Evolutionary conservation across 495 filamentous ascomycete species (phyloP).

Genomic region (Neurospora sp.): DNA sequence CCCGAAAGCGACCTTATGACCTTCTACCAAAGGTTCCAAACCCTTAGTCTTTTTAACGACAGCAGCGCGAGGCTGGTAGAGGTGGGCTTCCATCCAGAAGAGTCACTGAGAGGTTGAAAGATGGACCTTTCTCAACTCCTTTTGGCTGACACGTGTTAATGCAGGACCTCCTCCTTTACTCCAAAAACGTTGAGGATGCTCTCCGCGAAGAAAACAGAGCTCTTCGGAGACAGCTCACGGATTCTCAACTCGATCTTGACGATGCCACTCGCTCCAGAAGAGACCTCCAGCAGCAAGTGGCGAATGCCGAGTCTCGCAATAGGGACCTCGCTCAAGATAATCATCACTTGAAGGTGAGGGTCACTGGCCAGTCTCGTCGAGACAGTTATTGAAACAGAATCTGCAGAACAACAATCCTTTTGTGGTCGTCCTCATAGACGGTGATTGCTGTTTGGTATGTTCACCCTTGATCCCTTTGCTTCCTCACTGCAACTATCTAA

Average conservation of each 20-base stretch:
- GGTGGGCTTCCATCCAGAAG: constrained; percentile 13
- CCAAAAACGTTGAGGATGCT: constrained; percentile 21
- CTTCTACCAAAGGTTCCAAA: constrained; percentile 34
- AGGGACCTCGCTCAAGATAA: constrained; percentile 15
- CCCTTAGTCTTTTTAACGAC: constrained; percentile 25
- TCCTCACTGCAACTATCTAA: background rate
- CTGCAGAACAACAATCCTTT: constrained; percentile 66
- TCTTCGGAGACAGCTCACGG: constrained; percentile 22
- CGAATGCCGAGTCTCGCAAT: constrained; percentile 1
- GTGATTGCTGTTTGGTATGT: constrained; percentile 61
- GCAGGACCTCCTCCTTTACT: constrained; percentile 36
- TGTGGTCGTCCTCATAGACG: constrained; percentile 66
- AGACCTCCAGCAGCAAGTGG: constrained; percentile 34
- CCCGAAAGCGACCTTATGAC: constrained; percentile 17
- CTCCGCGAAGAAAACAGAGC: constrained; percentile 28
- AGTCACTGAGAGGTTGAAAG: background rate
- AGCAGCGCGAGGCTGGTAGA: constrained; percentile 28
- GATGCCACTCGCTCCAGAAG: constrained; percentile 29
- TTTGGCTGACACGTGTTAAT: background rate
- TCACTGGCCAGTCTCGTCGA: constrained; percentile 1
- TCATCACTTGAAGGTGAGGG: constrained; percentile 28
- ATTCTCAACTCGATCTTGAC: constrained; percentile 34
- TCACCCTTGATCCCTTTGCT: background rate
- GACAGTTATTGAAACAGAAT: constrained; percentile 12
- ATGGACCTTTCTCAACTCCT: background rate